Conservation (phyloP, 192 early-diverging fungal species). For the Coemansia sp. region DNA sequence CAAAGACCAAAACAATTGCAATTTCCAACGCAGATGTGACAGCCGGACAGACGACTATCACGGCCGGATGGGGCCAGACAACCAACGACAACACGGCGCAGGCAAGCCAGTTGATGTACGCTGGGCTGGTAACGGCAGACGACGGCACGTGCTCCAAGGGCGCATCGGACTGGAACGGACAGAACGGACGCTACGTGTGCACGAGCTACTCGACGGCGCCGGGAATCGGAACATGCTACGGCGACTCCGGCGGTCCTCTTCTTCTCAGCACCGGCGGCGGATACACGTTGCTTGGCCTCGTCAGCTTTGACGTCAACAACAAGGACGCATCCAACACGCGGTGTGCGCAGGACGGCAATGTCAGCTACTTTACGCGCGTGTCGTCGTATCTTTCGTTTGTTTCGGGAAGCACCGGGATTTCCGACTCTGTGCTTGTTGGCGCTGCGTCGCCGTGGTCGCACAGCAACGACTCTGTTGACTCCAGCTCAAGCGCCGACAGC, state of each 20-base stretch:
- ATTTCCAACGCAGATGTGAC: conserved; percentile 24
- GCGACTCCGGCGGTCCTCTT: conserved; percentile 55
- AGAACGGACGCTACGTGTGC: conserved; percentile 49
- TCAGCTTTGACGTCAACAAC: conserved; percentile 54
- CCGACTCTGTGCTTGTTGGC: conserved; percentile 20
- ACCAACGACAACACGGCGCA: conserved; percentile 32
- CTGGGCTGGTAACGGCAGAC: conserved; percentile 27
- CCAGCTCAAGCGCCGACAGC: background rate
- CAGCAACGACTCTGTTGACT: conserved; percentile 11
- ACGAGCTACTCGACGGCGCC: conserved; percentile 45
- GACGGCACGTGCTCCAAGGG: conserved; percentile 30
- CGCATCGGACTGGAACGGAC: conserved; percentile 35
- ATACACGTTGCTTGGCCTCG: conserved; percentile 44
- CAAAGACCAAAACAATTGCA: conserved; percentile 23
- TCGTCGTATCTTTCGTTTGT: conserved; percentile 50
- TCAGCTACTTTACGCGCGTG: conserved; percentile 53
- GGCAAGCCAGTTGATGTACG: conserved; percentile 39
- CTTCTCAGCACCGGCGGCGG: conserved; percentile 25
- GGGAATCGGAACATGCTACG: conserved; percentile 51
- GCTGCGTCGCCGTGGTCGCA: conserved; percentile 19
- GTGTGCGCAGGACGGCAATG: conserved; percentile 49
- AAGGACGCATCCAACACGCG: conserved; percentile 38
- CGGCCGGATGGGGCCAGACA: conserved; percentile 51
- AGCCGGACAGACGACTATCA: conserved; percentile 31
- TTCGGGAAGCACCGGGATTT: conserved; percentile 34